These are phyloP conservation scores for Aspergillus leporis DNA, from an alignment of 495 filamentous ascomycete species.

Conservation along the genomic window DNA sequence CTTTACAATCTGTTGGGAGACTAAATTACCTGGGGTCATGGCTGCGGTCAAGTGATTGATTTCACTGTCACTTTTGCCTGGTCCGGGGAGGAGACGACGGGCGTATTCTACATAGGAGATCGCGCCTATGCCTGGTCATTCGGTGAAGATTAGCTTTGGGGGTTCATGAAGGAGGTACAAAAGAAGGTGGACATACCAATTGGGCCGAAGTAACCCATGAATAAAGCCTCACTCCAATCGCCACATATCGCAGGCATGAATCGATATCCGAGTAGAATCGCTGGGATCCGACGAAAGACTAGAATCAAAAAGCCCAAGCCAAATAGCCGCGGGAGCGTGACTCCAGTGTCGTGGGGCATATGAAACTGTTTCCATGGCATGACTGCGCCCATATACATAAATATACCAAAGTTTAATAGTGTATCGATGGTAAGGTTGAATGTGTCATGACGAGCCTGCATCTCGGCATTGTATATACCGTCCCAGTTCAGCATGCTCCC, in stretches of 20 bases:
- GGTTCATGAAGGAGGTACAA: neutral
- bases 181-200: constrained; percentile 29
- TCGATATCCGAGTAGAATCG: constrained; percentile 37
- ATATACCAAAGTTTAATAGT: constrained; percentile 40
- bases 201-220: constrained; percentile 43
- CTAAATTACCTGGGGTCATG: constrained; percentile 43
- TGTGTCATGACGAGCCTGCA: constrained; percentile 38
- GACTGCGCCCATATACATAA: constrained; percentile 45
- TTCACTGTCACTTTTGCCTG: constrained; percentile 49
- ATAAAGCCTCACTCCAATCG: constrained; percentile 41
- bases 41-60: constrained; percentile 51
- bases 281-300: constrained; percentile 40
- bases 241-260: constrained; percentile 39
- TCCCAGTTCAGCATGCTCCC: constrained; percentile 44
- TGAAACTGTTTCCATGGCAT: constrained; percentile 42
- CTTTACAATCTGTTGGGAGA: constrained; percentile 2
- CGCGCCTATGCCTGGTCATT: constrained; percentile 33
- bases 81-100: constrained; percentile 52
- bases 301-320: constrained; percentile 34
- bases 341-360: constrained; percentile 28
- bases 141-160: neutral
- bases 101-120: constrained; percentile 52
- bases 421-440: constrained; percentile 39
- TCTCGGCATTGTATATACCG: constrained; percentile 34
- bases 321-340: constrained; percentile 33